These are phyloP conservation scores for Backusella liffmaniae DNA, from an alignment of 192 early-diverging fungal species.

Conservation along the genomic window DNA sequence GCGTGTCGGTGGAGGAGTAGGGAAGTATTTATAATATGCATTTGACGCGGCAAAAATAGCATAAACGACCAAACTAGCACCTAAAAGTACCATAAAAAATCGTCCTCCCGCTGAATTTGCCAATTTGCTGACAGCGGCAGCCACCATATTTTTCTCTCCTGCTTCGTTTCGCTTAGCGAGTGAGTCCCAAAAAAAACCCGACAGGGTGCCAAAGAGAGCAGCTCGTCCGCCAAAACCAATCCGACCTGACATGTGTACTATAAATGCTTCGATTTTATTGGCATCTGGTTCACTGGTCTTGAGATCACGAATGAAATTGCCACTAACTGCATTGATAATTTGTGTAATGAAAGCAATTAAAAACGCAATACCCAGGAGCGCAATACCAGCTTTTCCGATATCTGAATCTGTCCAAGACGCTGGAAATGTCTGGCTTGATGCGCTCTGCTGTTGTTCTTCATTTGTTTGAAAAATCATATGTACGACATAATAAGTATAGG, in stretches of 20 bases:
- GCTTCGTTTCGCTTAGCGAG: slow-evolving; percentile 22
- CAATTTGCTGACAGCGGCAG: slow-evolving; percentile 30
- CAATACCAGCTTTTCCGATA: slow-evolving; percentile 31
- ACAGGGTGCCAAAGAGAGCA: slow-evolving; percentile 41
- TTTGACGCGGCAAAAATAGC: slow-evolving; percentile 35
- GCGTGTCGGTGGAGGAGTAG: slow-evolving; percentile 33
- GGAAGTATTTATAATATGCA: slow-evolving; percentile 39
- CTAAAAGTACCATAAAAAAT: slow-evolving; percentile 31
- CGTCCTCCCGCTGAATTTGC: slow-evolving; percentile 23
- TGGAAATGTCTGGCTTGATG: slow-evolving; percentile 32
- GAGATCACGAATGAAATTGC: slow-evolving; percentile 36
- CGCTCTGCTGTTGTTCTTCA: slow-evolving; percentile 25
- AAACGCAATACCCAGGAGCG: slow-evolving; percentile 42
- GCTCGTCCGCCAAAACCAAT: slow-evolving; percentile 46
- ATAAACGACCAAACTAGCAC: slow-evolving; percentile 34
- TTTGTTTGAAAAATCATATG: slow-evolving; percentile 36
- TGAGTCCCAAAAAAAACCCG: slow-evolving; percentile 35
- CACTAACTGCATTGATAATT: slow-evolving; percentile 38
- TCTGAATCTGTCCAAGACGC: slow-evolving; percentile 32
- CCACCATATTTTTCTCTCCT: slow-evolving; percentile 27
- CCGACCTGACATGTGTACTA: slow-evolving; percentile 38
- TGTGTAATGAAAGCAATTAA: slow-evolving; percentile 45
- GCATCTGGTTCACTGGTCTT: slow-evolving; percentile 17
- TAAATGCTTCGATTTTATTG: slow-evolving; percentile 23
- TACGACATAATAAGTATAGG: slow-evolving; percentile 43